Base-by-base conservation (phyloP, 2,329 filamentous ascomycete genomes). In the Nannizziopsis arthrosporioides region DNA sequence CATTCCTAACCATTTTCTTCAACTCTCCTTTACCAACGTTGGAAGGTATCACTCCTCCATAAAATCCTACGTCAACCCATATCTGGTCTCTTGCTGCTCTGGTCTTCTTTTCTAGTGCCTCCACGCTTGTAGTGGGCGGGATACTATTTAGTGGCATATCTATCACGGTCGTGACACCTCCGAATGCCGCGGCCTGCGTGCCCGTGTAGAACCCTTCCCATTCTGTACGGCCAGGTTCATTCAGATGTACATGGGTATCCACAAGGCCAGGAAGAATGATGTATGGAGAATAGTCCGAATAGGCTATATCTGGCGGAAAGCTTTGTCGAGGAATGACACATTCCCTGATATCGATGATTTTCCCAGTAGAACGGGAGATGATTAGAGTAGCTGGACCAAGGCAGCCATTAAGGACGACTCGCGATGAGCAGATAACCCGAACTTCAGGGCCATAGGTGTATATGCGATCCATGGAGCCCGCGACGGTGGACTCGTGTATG, bases 21-120 rank as follows among this genome's bases (percentile, higher is more conserved):
- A 98, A 70, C 59, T 96, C 81, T 9, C 76, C 66, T 2, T n/a
- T 41, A 2, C 45, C 45, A 10, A 81, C 77, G 61, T 98, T 98
- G 1, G 90, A 92, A 2, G 92, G 92, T 42, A 98, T 81, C 35
- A 96, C 80, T 30, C 92, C 92, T 19, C 92, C 92, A 63, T 96
- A 96, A 67, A 98, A 96, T 27, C 88, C 92, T n/a, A 96, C 89
- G 59, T 96, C 92, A 19, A 96, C 87, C 90, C 90, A 98, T 68
- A 90, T 94, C 68, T 96, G 84, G 31, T 85, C 87, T 52, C 77
- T 68, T 36, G 87, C 87, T 18, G 92, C 92, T 22, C 78, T 76
- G 41, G 94, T 73, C 73, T 98, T 98, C 70, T 87, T 84, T 53
- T 83, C 74, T 56, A 98, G 76, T 5, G 84, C 86, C 14, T 74